Evolutionary conservation across 1,284 basidiomycete species (phyloP).

Genomic region (Meira miltonrushii): DNA sequence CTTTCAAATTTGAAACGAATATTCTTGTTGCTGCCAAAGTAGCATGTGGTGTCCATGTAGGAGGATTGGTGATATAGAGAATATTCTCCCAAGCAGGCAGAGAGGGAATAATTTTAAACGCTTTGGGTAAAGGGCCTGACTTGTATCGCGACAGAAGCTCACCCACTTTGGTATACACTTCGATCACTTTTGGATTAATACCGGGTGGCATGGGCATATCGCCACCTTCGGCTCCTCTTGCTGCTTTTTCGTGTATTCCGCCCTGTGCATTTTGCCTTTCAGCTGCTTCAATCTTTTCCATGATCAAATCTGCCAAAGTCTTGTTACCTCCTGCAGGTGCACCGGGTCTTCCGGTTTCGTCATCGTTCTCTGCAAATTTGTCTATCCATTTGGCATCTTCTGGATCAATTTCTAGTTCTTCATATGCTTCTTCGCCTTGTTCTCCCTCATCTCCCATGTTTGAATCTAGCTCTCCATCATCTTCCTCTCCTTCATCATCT

Average conservation of each 20-base stretch:
- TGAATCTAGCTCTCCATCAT: slow-evolving; percentile 27
- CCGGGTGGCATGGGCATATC: slow-evolving; percentile 61
- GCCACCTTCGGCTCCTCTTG: slow-evolving; percentile 15
- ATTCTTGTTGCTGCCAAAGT: slow-evolving; percentile 89
- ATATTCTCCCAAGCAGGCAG: slow-evolving; percentile 94
- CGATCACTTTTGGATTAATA: slow-evolving; percentile 90
- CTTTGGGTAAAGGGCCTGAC: slow-evolving; percentile 90
- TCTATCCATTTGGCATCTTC: slow-evolving; percentile 44
- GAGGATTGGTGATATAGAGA: slow-evolving; percentile 84
- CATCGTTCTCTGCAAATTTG: slow-evolving; percentile 21
- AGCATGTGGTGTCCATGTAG: slow-evolving; percentile 92
- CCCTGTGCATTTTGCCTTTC: slow-evolving; percentile 45
- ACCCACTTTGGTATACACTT: slow-evolving; percentile 89
- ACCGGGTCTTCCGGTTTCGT: neutral
- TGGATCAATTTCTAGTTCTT: slow-evolving; percentile 47
- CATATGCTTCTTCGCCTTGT: slow-evolving; percentile 35
- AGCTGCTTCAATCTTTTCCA: slow-evolving; percentile 73
- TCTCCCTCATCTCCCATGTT: slow-evolving; percentile 13
- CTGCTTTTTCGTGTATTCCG: slow-evolving; percentile 2
- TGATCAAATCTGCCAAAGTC: slow-evolving; percentile 83
- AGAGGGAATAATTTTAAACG: slow-evolving; percentile 96
- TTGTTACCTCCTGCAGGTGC: slow-evolving; percentile 27
- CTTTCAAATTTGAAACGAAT: slow-evolving; percentile 95
- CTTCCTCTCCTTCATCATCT: slow-evolving; percentile 35
- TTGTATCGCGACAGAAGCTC: slow-evolving; percentile 83